Conservation (phyloP, 192 early-diverging fungal genomes). For the Gigaspora rosea region DNA sequence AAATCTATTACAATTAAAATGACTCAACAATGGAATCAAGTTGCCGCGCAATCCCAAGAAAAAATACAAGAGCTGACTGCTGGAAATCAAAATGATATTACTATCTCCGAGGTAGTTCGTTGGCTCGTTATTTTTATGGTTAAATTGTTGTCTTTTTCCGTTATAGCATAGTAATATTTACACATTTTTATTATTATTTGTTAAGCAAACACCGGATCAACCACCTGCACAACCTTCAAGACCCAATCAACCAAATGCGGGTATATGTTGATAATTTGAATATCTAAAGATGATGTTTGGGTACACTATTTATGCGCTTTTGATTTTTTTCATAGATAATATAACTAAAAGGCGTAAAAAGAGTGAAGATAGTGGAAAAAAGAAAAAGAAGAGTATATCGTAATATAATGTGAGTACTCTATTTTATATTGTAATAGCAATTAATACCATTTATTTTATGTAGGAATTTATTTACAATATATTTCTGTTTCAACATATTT, state of each 20-base stretch:
- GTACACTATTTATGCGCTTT: background rate
- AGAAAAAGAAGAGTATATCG: conserved; percentile 26
- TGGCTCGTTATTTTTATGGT: background rate
- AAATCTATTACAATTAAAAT: background rate
- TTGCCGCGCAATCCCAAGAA: background rate
- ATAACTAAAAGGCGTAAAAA: conserved; percentile 17
- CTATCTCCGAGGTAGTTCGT: background rate
- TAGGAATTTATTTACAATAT: too few species aligned
- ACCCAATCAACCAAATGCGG: background rate
- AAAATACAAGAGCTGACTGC: background rate
- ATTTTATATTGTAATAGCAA: too few species aligned
- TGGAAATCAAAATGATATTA: background rate
- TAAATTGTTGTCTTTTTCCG: background rate
- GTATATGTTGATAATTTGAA: background rate
- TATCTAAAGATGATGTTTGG: background rate
- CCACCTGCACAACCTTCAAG: too few species aligned
- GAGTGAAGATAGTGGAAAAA: conserved; percentile 20
- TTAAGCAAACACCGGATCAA: too few species aligned
- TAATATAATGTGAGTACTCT: too few species aligned
- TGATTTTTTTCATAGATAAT: conserved; percentile 5
- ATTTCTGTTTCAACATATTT: too few species aligned
- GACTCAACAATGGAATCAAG: background rate
- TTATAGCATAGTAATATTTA: too few species aligned
- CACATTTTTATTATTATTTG: too few species aligned
- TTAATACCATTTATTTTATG: too few species aligned